Base-by-base conservation (phyloP, 139 green algal genomes). In the Zygnema circumcarinatum region DNA sequence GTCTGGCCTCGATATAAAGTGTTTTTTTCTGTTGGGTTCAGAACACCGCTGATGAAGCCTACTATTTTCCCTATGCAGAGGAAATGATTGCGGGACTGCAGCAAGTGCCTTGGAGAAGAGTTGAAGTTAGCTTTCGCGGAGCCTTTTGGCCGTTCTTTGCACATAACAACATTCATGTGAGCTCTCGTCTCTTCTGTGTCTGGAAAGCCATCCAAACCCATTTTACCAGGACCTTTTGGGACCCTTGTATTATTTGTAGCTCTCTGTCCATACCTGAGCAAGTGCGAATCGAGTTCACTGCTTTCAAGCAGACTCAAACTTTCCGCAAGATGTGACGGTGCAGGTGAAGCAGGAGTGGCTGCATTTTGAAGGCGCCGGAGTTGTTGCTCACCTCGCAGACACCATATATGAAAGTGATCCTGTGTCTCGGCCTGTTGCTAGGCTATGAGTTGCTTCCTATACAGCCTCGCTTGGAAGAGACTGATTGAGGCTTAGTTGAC, bases 291-390 rank as follows among this genome's bases (percentile, higher is more conserved):
- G n/a, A n/a, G n/a, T n/a, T n/a, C n/a, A n/a, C n/a, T n/a, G n/a
- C n/a, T n/a, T n/a, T n/a, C n/a, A n/a, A n/a, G n/a, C n/a, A n/a
- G n/a, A n/a, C n/a, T n/a, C n/a, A n/a, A n/a, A n/a, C n/a, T n/a
- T n/a, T n/a, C n/a, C n/a, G n/a, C n/a, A n/a, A n/a, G n/a, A n/a
- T n/a, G n/a, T n/a, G n/a, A n/a, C n/a, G n/a, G n/a, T n/a, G 54
- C 80, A 88, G 76, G 84, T 89, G 79, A 89, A 89, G 83, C 42
- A 39, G 38, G 22, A 90, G 21, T 89, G 84, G 84, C 54, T 89
- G 38, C 84, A 89, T 36, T 89, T n/a, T 35, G 84, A 86, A 33
- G 84, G 84, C 21, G 79, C 38, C 31, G 84, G 53, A 11, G 84
- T 89, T 35, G 38, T 89, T 11, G 41, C 81, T 31, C 84, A 89